Base-by-base conservation (phyloP, 164 flowering plant genomes). In the Platanus orientalis region DNA sequence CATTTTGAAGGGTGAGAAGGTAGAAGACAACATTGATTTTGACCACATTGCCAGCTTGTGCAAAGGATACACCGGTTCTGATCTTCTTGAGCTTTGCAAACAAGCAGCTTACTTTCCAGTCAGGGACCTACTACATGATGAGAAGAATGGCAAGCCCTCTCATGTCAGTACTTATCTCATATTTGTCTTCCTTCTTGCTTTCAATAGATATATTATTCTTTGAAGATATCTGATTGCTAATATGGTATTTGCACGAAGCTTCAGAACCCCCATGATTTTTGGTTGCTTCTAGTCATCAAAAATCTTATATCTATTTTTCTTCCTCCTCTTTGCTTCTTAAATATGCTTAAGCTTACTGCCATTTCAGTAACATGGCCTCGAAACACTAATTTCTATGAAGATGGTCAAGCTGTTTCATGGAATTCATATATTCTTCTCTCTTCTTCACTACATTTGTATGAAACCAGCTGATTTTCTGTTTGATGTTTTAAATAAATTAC, bases 1-100 rank as follows among this genome's bases (percentile, higher is more conserved):
- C 47, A 70, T 84, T 64, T 71, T 95, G 80, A 92, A 77, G 83
- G 96, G 82, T 54, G 99, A 95, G 75, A 86, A 53, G 20, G 79
- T 85, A 40, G 97, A 90, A 62, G 73, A 80, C 0, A 54, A 75
- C 68, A 81, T 95, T 57, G 81, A 95, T 71, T 87, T 61, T 78
- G 87, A 85, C 24, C 70, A 51, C 53, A 53, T 95, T 26, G 89
- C 96, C 40, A 59, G 82, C 55, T 74, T 92, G 51, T 89, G 97
- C 70, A 94, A 82, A 32, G 97, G 96, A 0, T 92, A 75, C 75
- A 92, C 96, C 16, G 99, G 99, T 32, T 95, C 99, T n/a, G 99
- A 95, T 83, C 80, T 95, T 49, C 77, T 95, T 32, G 99, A 95
- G 64, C 87, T 95, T 61, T 92, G 97, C 79, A 95, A 92, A 80